phyloP scores from a whole-genome alignment of 2,329 filamentous ascomycete genomes.

The Teratosphaeria pseudoeucalypti region DNA sequence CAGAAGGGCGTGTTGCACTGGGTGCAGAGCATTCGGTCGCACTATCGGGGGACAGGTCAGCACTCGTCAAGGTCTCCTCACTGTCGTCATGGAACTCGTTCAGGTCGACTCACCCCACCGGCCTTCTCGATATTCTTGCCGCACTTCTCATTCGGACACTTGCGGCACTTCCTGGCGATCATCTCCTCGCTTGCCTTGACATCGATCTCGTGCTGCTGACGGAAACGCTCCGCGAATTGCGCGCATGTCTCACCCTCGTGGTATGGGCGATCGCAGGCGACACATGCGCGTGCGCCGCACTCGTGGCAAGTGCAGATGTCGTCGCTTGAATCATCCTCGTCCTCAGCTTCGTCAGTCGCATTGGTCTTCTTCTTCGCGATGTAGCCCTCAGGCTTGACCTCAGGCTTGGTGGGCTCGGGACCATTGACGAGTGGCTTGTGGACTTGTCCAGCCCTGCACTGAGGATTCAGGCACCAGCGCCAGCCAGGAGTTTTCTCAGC shows the following conservation, averaged over 20 bases:
- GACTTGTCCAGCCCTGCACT: slow-evolving; percentile 42
- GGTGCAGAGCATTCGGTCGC: neutral
- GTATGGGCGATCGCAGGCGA: slow-evolving; percentile 20
- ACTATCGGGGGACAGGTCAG: neutral
- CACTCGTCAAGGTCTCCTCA: neutral
- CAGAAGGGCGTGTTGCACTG: slow-evolving; percentile 5
- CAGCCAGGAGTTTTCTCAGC: slow-evolving; percentile 29
- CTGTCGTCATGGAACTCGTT: too few species aligned
- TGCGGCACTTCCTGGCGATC: slow-evolving; percentile 14
- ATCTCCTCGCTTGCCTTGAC: slow-evolving; percentile 9
- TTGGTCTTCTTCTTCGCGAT: neutral
- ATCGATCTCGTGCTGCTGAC: slow-evolving; percentile 21
- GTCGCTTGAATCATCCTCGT: neutral
- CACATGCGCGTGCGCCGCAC: slow-evolving; percentile 23
- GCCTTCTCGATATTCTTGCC: slow-evolving; percentile 21
- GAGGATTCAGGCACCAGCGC: slow-evolving; percentile 41
- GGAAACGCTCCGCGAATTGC: slow-evolving; percentile 22
- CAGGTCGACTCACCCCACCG: slow-evolving; percentile 11
- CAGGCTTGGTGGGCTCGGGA: neutral
- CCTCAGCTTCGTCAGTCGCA: neutral
- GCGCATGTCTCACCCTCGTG: slow-evolving; percentile 23
- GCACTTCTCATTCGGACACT: slow-evolving; percentile 20
- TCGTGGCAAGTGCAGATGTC: slow-evolving; percentile 23
- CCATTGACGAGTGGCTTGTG: slow-evolving; percentile 18
- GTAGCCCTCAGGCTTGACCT: neutral